Base-by-base conservation (phyloP, 164 flowering plant species). In the Nymphaea thermarum region DNA sequence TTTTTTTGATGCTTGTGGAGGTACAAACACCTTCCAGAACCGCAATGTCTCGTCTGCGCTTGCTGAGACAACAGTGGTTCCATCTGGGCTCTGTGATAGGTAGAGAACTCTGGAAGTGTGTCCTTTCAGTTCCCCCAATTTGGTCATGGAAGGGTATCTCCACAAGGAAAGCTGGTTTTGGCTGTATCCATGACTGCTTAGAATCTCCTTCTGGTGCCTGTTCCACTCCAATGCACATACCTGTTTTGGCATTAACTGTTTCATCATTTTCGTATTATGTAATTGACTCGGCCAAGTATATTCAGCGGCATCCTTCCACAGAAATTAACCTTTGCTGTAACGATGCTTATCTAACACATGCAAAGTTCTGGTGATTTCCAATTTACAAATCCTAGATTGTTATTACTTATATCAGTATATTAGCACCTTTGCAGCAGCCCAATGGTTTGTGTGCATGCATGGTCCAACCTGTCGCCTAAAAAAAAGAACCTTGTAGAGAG, bases 81-180 rank as follows among this genome's bases (percentile, higher is more conserved):
- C 89, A 81, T 83, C 86, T 57, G 89, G 86, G 69, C 82, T 82
- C 85, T 84, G 82, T 42, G 82, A 72, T 42, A 85, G 82, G 42
- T 75, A 72, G n/a, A 83, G 76, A 72, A 82, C 68, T 75, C 87
- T 75, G 47, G 82, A 72, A 18, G 47, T 43, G 15, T 81, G 81
- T 16, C 75, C 51, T 25, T 7, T 66, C 12, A 79, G 51, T 43
- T 76, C 78, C 64, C 80, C 82, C 3, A 82, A 44, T 71, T 76
- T 81, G 2, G 68, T 70, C 86, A 82, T 77, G 47, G 85, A 80
- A 57, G 87, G 87, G 67, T 86, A 82, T 69, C 62, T 82, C 87
- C 90, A 86, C 63, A 86, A 60, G 68, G 80, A 74, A 42, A 82
- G 70, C 61, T 72, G 70, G 74, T 79, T 81, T 42, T 71, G n/a